These are phyloP conservation scores for Cordyceps farinosa DNA, from an alignment of 2,329 filamentous ascomycete genomes.

Conservation along the genomic window DNA sequence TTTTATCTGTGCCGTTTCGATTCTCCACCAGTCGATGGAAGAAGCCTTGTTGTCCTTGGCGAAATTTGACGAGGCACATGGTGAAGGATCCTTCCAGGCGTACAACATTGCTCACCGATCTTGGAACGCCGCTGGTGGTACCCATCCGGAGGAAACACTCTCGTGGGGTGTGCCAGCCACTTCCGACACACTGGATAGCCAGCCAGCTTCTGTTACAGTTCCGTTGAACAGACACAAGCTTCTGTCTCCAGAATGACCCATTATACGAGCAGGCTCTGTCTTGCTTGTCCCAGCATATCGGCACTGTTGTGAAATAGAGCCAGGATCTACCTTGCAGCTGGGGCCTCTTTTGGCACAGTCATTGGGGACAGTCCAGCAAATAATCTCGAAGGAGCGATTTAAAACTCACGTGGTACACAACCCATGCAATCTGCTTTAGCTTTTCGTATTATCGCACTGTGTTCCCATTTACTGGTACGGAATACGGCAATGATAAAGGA, in stretches of 20 bases:
- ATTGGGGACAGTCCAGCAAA: not conserved
- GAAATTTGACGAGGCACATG: not conserved
- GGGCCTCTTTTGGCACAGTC: not conserved
- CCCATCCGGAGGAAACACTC: not conserved
- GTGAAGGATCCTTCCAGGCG: not conserved
- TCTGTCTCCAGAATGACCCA: no score
- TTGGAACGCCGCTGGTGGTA: not conserved
- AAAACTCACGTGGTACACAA: not conserved
- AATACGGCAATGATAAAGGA: not conserved
- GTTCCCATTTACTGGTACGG: not conserved
- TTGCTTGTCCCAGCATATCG: not conserved
- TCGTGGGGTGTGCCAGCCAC: not conserved
- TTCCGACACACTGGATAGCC: not conserved
- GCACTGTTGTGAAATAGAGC: not conserved
- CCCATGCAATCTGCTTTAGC: not conserved
- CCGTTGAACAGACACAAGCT: no score
- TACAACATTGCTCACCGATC: not conserved
- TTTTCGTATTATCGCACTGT: not conserved
- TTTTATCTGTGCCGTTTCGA: not conserved
- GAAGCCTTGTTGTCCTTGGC: not conserved
- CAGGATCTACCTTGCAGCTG: conserved; percentile 6
- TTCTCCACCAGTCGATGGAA: not conserved
- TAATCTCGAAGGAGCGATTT: not conserved
- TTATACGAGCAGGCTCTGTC: not conserved
- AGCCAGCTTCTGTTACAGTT: not conserved